These are phyloP conservation scores for Giardia duodenalis DNA, from an alignment of 208 protist genomes.

Conservation along the genomic window DNA sequence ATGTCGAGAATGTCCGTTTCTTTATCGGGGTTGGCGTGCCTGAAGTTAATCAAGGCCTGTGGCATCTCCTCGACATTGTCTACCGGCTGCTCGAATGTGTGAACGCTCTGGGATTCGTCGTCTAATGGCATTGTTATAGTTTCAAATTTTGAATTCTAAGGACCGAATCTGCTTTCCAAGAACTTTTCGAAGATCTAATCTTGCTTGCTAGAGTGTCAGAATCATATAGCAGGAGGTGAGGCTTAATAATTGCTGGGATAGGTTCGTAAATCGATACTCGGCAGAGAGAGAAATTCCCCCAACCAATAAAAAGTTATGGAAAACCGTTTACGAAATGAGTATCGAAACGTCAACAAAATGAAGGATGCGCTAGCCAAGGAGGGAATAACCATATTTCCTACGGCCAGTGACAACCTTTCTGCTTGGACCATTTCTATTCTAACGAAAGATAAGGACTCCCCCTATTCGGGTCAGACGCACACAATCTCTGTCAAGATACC, in stretches of 20 bases:
- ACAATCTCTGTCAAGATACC: slow-evolving; percentile 52
- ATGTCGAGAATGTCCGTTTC: background rate
- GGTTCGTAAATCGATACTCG: no score
- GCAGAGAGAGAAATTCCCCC: no score
- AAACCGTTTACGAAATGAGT: background rate
- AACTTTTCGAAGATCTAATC: background rate
- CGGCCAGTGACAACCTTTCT: background rate
- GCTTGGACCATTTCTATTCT: background rate
- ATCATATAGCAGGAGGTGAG: no score
- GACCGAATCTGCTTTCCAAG: background rate
- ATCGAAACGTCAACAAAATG: background rate
- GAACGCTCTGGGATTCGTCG: background rate
- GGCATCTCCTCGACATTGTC: background rate
- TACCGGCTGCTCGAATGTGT: background rate
- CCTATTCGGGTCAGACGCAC: slow-evolving; percentile 46
- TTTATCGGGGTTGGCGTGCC: slow-evolving; percentile 1
- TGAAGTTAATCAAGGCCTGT: background rate
- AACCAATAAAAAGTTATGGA: no score
- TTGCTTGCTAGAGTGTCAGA: background rate
- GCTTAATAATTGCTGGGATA: no score
- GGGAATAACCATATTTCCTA: background rate
- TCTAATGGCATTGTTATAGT: background rate
- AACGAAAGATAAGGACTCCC: background rate
- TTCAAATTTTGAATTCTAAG: background rate
- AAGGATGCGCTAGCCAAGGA: background rate